Conservation (phyloP, 371 early-diverging fungal species). For the Phascolomyces articulosus region DNA sequence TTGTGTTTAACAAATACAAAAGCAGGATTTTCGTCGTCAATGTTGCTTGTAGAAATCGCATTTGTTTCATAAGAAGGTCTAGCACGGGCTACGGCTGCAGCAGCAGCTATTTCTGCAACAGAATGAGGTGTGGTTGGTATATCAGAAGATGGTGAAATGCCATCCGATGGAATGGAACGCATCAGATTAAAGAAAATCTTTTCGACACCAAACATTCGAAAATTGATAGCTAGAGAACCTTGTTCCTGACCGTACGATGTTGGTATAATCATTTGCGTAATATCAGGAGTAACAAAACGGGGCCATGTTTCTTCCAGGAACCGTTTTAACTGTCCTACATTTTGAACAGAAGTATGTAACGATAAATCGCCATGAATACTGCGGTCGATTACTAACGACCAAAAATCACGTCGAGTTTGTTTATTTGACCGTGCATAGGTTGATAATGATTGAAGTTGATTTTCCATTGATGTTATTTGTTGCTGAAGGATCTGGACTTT, state of each 20-base stretch:
- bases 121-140: no score
- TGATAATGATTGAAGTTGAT: not conserved
- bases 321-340: not conserved
- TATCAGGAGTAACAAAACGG: not conserved
- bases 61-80: no score
- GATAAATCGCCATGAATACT: not conserved
- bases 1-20: not conserved
- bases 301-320: not conserved
- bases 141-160: no score
- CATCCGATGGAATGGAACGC: not conserved
- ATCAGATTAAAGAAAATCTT: not conserved
- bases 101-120: no score
- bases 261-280: not conserved
- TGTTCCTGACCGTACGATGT: no score
- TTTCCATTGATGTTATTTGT: conserved; percentile 2
- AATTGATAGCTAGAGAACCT: not conserved
- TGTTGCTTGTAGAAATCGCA: no score
- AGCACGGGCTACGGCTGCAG: no score
- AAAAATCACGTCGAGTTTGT: not conserved
- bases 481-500: not conserved
- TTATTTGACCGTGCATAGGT: not conserved
- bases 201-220: conserved; percentile 2
- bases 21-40: not conserved
- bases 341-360: not conserved
- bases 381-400: not conserved